Evolutionary conservation across 805 yeast genomes (phyloP).

Genomic region (Barnettozyma populi): DNA sequence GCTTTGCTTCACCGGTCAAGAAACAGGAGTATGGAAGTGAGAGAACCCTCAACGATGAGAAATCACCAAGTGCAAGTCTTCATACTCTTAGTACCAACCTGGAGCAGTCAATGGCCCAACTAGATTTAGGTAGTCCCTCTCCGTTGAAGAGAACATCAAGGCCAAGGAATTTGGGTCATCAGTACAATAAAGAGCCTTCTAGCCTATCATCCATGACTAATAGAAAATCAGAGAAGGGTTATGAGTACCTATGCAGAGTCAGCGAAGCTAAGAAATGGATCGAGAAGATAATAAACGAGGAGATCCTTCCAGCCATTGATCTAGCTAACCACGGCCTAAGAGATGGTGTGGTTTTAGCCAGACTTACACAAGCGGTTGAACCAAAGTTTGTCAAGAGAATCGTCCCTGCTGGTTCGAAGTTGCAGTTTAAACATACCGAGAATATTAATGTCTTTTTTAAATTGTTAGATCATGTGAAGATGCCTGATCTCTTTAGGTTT

Average conservation of each 20-base stretch:
- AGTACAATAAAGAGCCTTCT: constrained; percentile 2
- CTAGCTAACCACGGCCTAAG: constrained; percentile 57
- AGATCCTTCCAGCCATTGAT: constrained; percentile 50
- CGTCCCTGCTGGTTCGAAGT: constrained; percentile 49
- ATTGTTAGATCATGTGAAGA: constrained; percentile 59
- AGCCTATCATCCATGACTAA: not conserved
- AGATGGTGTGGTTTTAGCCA: constrained; percentile 83
- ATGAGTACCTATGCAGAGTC: constrained; percentile 77
- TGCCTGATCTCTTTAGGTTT: constrained; percentile 85
- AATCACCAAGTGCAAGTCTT: not conserved
- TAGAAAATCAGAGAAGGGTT: constrained; percentile 36
- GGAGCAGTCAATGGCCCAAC: constrained; percentile 18
- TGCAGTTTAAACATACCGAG: constrained; percentile 88
- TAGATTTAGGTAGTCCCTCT: constrained; percentile 23
- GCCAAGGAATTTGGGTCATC: not conserved
- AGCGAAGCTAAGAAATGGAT: constrained; percentile 82
- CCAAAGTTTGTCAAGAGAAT: constrained; percentile 57
- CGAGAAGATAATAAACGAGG: constrained; percentile 53
- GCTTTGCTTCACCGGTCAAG: constrained; percentile 1
- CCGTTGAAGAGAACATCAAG: constrained; percentile 20
- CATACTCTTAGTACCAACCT: constrained; percentile 4
- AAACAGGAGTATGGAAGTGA: constrained; percentile 1
- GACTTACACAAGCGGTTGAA: constrained; percentile 64
- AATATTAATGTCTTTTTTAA: constrained; percentile 81
- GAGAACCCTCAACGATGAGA: not conserved